Evolutionary conservation across 176 grass and related monocot genomes (phyloP).

Genomic region (Phyllostachys edulis): DNA sequence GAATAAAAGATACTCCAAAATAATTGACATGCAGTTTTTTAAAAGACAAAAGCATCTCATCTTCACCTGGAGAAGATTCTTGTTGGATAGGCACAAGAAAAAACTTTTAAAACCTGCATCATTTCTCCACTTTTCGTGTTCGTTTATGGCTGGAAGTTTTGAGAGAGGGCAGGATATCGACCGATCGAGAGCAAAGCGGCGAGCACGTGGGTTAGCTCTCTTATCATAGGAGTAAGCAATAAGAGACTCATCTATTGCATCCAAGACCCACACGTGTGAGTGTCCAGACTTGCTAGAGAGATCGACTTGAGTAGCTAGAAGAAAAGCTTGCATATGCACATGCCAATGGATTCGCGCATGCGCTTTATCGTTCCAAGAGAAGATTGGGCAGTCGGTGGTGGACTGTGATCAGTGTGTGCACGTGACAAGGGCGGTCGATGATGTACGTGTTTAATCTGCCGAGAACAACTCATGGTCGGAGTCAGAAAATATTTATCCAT

Average conservation of each 20-base stretch:
- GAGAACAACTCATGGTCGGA: background rate
- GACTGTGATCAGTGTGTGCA: constrained; percentile 40
- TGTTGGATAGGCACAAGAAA: background rate
- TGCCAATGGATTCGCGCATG: constrained; percentile 46
- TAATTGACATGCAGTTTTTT: background rate
- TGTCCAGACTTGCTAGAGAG: constrained; percentile 19
- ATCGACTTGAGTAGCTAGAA: constrained; percentile 33
- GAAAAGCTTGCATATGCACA: constrained; percentile 54
- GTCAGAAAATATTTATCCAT: no score
- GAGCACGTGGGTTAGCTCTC: constrained; percentile 17
- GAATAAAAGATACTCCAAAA: background rate
- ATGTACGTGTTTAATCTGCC: background rate
- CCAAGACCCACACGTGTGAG: constrained; percentile 47
- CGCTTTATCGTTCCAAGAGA: constrained; percentile 49
- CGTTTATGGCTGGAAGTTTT: background rate
- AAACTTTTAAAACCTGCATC: background rate
- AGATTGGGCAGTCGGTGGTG: constrained; percentile 39
- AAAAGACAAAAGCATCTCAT: background rate
- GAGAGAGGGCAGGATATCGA: background rate
- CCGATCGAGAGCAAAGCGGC: background rate
- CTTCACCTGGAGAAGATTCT: background rate
- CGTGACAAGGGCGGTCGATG: constrained; percentile 28
- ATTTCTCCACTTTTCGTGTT: background rate
- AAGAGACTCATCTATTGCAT: background rate
- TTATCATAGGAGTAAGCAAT: background rate